A percentile compares a stretch with the other conserved stretches of the same genome.
Evolutionary conservation across 129 eudicot genomes (phyloP).

Genomic region (Saussurea involucrata): DNA sequence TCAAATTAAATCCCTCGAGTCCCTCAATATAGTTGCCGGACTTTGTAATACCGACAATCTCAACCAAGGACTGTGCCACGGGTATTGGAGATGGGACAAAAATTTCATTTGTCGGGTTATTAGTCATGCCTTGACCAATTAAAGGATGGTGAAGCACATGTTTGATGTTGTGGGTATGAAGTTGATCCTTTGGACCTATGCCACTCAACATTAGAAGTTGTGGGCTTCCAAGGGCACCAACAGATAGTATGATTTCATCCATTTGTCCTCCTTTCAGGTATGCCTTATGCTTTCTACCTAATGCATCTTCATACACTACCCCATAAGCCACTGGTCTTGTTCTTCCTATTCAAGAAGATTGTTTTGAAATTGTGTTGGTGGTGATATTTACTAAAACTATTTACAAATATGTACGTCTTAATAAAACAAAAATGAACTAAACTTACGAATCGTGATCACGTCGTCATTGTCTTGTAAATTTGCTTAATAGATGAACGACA

Average conservation of each 20-base stretch:
- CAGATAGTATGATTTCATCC: constrained; percentile 1
- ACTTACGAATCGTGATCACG: background rate
- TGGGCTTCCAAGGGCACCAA: constrained; percentile 11
- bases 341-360: background rate
- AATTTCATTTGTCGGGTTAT: background rate
- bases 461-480: background rate
- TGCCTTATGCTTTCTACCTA: background rate
- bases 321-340: background rate
- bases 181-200: background rate
- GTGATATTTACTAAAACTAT: background rate
- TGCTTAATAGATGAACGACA: background rate
- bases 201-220: background rate
- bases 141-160: background rate
- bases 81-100: background rate
- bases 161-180: background rate
- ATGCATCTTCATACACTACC: background rate
- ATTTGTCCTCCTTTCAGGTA: no score
- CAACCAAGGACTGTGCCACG: background rate
- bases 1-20: background rate
- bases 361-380: background rate
- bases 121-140: background rate
- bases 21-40: background rate
- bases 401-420: background rate
- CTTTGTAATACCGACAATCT: background rate
- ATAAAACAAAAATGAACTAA: background rate